Base-by-base conservation (phyloP, 2,329 filamentous ascomycete species). In the Phoma sp. region DNA sequence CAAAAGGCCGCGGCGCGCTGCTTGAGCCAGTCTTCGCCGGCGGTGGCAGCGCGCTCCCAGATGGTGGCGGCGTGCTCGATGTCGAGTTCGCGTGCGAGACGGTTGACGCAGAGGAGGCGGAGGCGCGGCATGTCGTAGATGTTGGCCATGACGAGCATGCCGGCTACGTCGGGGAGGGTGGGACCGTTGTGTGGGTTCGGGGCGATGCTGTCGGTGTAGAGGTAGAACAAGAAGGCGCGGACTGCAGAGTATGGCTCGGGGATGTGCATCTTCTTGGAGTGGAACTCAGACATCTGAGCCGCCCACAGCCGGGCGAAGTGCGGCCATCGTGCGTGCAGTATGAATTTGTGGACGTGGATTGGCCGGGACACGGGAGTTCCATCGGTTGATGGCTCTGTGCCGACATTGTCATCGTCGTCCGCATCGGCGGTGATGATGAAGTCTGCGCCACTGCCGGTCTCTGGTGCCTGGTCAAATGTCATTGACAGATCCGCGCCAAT, bases 101-200 rank as follows among this genome's bases (percentile, higher is more conserved):
- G 86, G 71, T 96, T 93, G 48, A 98, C 90, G 72, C 93, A 97
- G 1, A 98, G 83, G 7, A 96, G 84, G 17, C 93, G 90, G 20
- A 99, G 85, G 63, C 95, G 92, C 1, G 93, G 93, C 79, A 99
- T 96, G 71, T 97, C 93, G 78, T 99, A 99, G 39, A 98, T 91
- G 74, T 98, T 97, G 36, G 92, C 92, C 91, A 99, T 96, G 60
- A 99, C 93, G 3, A 99, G 83, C 75, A 99, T 86, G 7, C 95
- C 93, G 0, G 95, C 93, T 12, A 98, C 92, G 64, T 97, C 93
- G 25, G 88, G 86, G 17, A 97, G 84, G 7, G 77, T 81, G 0
- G 84, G 81, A 39, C 84, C 85, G 57, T 81, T 66, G 1, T 67
- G 64, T 14, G 72, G 69, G 20, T 72, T 66, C 0, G 70, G 64